phyloP scores from a whole-genome alignment of 495 filamentous ascomycete species.

The Cairneyella variabilis region DNA sequence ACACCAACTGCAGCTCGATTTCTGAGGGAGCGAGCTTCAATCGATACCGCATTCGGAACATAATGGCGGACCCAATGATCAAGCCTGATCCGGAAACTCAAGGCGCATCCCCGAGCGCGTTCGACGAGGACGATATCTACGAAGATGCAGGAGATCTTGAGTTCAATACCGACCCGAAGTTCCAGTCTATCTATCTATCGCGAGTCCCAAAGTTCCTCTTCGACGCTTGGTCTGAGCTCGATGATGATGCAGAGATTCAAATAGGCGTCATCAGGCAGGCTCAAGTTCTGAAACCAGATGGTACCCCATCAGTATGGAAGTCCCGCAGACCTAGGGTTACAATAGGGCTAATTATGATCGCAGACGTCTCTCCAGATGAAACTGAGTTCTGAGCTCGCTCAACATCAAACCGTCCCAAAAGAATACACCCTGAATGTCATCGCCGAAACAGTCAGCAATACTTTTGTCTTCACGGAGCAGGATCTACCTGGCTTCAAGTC shows the following conservation, averaged over 20 bases:
- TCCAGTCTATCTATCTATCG: slow-evolving; percentile 61
- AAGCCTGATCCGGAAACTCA: slow-evolving; percentile 65
- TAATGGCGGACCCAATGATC: slow-evolving; percentile 47
- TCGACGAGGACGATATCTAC: slow-evolving; percentile 73
- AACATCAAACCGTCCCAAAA: slow-evolving; percentile 67
- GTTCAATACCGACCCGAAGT: slow-evolving; percentile 48
- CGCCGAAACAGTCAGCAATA: slow-evolving; percentile 64
- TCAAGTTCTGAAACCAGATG: slow-evolving; percentile 45
- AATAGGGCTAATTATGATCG: slow-evolving; percentile 4
- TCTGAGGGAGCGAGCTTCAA: slow-evolving; percentile 17
- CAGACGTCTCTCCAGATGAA: slow-evolving; percentile 38
- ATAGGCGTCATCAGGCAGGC: slow-evolving; percentile 72
- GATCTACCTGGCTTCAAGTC: slow-evolving; percentile 76
- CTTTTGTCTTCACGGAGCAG: slow-evolving; percentile 87
- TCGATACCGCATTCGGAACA: slow-evolving; percentile 11
- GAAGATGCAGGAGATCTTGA: slow-evolving; percentile 88
- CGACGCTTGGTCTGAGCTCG: slow-evolving; percentile 56
- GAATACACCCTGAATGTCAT: slow-evolving; percentile 76
- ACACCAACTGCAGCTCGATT: slow-evolving; percentile 3
- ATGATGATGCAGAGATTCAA: slow-evolving; percentile 54
- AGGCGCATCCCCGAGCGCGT: slow-evolving; percentile 48
- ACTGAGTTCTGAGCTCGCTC: too few species aligned
- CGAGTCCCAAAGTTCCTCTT: slow-evolving; percentile 75
- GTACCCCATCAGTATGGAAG: slow-evolving; percentile 44
- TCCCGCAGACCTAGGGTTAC: background rate